phyloP scores from a whole-genome alignment of 2,329 filamentous ascomycete genomes.

The Pseudocercospora musae region DNA sequence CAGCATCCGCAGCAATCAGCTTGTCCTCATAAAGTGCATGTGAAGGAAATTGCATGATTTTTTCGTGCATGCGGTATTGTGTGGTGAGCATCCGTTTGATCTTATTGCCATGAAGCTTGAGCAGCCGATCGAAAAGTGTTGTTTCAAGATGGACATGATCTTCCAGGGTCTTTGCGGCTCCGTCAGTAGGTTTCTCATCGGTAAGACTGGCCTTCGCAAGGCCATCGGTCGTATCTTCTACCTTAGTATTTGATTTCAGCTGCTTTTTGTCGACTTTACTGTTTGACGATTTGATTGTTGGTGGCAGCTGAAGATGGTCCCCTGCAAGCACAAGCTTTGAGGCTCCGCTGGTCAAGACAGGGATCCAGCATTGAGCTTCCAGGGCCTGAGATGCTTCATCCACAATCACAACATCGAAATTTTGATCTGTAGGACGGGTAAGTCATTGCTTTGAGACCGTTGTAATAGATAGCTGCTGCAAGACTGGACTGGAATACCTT shows the following conservation, averaged over 20 bases:
- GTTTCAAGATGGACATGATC: constrained; percentile 59
- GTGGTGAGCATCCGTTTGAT: constrained; percentile 96
- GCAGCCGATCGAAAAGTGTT: constrained; percentile 88
- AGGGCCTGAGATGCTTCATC: constrained; percentile 95
- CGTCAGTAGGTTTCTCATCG: constrained; percentile 27
- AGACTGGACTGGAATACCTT: constrained; percentile 28
- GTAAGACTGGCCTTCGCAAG: constrained; percentile 6
- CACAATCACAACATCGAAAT: constrained; percentile 91
- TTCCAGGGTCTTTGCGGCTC: constrained; percentile 34
- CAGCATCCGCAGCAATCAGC: constrained; percentile 75
- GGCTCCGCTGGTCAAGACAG: constrained; percentile 63
- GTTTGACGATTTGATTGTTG: constrained; percentile 80
- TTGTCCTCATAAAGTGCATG: constrained; percentile 79
- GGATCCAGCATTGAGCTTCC: constrained; percentile 96
- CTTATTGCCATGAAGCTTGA: constrained; percentile 71
- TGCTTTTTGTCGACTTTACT: constrained; percentile 36
- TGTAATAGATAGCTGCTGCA: not conserved
- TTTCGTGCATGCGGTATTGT: constrained; percentile 97
- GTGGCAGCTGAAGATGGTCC: constrained; percentile 81
- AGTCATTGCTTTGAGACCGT: not conserved
- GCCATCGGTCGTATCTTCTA: constrained; percentile 1
- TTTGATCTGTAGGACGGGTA: constrained; percentile 49
- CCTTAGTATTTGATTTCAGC: constrained; percentile 30
- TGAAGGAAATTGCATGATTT: constrained; percentile 92
- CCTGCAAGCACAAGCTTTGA: constrained; percentile 86